phyloP scores from a whole-genome alignment of 371 early-diverging fungal genomes.

The Mucor mucedo region DNA sequence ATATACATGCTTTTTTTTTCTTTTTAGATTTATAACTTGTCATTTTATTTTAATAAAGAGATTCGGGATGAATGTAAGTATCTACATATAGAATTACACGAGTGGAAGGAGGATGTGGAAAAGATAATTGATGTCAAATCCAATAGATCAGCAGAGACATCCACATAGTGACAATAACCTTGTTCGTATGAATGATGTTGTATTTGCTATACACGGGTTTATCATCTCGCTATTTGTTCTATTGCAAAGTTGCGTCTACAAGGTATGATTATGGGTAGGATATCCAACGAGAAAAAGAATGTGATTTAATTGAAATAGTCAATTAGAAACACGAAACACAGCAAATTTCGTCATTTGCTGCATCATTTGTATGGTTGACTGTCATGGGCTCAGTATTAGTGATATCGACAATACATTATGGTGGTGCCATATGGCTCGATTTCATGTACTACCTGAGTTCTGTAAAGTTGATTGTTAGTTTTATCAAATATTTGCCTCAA shows the following conservation, averaged over 20 bases:
- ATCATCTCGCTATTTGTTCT: conserved; percentile 62
- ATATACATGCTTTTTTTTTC: not conserved
- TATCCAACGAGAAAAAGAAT: not conserved
- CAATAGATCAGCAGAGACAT: conserved; percentile 58
- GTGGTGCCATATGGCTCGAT: conserved; percentile 53
- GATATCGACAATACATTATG: conserved; percentile 33
- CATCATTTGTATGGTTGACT: conserved; percentile 42
- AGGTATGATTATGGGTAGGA: conserved; percentile 38
- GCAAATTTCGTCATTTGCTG: conserved; percentile 42
- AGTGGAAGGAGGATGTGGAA: not conserved
- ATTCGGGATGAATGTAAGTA: conserved; percentile 65
- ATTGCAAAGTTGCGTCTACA: conserved; percentile 70
- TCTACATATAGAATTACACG: not conserved
- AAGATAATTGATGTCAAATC: not conserved
- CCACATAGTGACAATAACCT: conserved; percentile 60
- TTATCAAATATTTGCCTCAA: conserved; percentile 88
- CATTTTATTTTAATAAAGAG: conserved; percentile 62
- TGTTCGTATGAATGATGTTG: conserved; percentile 83
- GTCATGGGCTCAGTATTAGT: conserved; percentile 43
- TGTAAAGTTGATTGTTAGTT: conserved; percentile 70
- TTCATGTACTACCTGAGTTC: conserved; percentile 70
- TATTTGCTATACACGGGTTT: conserved; percentile 82
- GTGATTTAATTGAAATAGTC: not conserved
- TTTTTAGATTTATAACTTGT: conserved; percentile 65
- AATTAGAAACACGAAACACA: conserved; percentile 45